These are phyloP conservation scores for Hygrophoropsis aurantiaca DNA, from an alignment of 768 basidiomycete species.

Conservation along the genomic window DNA sequence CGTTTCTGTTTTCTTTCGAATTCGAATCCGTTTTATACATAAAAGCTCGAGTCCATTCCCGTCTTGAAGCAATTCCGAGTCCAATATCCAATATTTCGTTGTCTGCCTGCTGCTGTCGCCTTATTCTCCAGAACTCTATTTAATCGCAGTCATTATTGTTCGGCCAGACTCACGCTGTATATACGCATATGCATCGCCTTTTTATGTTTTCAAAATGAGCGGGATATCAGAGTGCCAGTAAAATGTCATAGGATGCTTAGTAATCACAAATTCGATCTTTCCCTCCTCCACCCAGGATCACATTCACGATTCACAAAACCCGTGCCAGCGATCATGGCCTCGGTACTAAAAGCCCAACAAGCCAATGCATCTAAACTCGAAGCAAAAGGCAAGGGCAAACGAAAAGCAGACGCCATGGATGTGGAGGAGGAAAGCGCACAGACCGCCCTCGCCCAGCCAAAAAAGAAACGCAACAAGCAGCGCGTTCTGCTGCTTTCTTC, in stretches of 20 bases:
- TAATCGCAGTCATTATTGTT: neutral
- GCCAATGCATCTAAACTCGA: constrained; percentile 52
- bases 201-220: too few species aligned
- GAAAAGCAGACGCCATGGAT: constrained; percentile 64
- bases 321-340: constrained; percentile 49
- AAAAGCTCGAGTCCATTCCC: too few species aligned
- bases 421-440: constrained; percentile 48
- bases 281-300: too few species aligned
- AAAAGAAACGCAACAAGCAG: constrained; percentile 87
- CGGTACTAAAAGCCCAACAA: constrained; percentile 61
- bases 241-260: too few species aligned
- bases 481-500: constrained; percentile 91
- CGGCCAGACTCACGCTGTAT: neutral
- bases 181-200: neutral
- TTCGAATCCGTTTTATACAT: too few species aligned
- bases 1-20: too few species aligned
- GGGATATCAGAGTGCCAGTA: too few species aligned
- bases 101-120: neutral
- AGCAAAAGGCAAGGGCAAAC: constrained; percentile 49
- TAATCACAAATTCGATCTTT: too few species aligned
- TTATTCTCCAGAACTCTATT: neutral
- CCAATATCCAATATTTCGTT: neutral
- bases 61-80: constrained; percentile 11
- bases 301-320: neutral
- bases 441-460: constrained; percentile 32